Evolutionary conservation across 2,329 filamentous ascomycete species (phyloP), one percentile per base, ranked within the genome.

Genomic region (Colletotrichum endophyticum): DNA sequence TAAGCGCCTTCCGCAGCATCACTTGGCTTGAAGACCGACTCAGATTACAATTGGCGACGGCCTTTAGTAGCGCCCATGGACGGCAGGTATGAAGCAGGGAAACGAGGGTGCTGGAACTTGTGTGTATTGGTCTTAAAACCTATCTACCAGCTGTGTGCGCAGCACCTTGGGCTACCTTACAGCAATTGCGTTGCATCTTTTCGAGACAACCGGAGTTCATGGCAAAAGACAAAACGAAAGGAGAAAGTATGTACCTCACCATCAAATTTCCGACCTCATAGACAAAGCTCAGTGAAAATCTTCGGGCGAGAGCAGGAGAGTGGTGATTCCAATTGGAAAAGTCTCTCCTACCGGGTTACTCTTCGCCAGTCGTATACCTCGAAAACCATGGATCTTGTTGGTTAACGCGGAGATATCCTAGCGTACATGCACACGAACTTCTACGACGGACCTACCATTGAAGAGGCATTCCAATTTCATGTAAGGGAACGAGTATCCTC

Each of bases 291-390:
- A 87, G 88, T 84, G 91, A 91, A 92, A 93, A 93, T 96, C 94
- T 96, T 95, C 94, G 92, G 93, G 93, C 89, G 89, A 96, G 94
- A 90, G 86, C 86, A 84, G 83, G 85, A 86, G 86, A 88, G 80
- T 85, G 83, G 86, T 91, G 87, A 90, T 84, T 84, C 83, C 83
- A 81, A 16, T 68, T 85, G 88, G 84, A 82, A 81, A 79, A 66
- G 79, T 83, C 81, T 84, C 85, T 81, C 82, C 83, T 83, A 85
- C 85, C 81, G 84, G 82, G 87, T 97, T 90, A 81, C 86, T 98
- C 90, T 98, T 90, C 95, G 95, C 95, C 92, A 96, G 91, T 92
- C 92, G 94, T 98, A 93, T 98, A 98, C 94, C 95, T 95, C 92
- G 92, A 92, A 90, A 94, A 92, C 93, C 94, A 95, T 94, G 83